Conservation (phyloP, 1,284 basidiomycete genomes). For the Fistulina hepatica region DNA sequence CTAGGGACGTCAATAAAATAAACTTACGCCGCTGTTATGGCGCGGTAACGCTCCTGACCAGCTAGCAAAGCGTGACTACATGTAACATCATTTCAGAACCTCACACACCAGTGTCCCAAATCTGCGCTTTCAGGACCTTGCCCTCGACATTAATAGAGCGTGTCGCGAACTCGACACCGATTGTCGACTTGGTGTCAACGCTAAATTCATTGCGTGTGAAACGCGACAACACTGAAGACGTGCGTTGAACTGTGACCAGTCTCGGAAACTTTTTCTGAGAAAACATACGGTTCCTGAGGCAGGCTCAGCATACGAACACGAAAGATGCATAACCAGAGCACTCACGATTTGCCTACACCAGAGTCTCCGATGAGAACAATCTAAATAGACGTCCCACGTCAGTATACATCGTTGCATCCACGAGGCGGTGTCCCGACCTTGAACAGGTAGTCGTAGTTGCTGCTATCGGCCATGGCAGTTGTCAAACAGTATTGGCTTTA, state of each 20-base stretch:
- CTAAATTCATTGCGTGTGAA: constrained; percentile 90
- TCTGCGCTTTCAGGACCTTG: constrained; percentile 85
- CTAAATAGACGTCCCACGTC: constrained; percentile 26
- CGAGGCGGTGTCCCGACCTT: constrained; percentile 40
- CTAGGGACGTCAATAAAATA: neutral
- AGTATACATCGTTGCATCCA: too few relatives aligned
- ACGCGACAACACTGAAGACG: constrained; percentile 45
- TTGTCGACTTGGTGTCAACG: constrained; percentile 81
- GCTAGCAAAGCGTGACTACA: constrained; percentile 25
- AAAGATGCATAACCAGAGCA: constrained; percentile 12
- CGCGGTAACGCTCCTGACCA: constrained; percentile 83
- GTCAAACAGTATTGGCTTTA: too few relatives aligned
- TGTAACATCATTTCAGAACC: too few relatives aligned
- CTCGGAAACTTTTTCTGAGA: neutral
- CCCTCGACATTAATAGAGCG: constrained; percentile 72
- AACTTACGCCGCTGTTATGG: constrained; percentile 73
- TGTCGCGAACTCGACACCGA: constrained; percentile 86
- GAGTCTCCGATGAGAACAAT: constrained; percentile 84
- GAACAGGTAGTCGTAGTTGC: constrained; percentile 74
- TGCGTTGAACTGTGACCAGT: neutral
- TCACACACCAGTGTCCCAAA: constrained; percentile 75
- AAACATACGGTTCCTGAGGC: constrained; percentile 2
- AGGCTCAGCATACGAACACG: constrained; percentile 17
- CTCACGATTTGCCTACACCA: constrained; percentile 77
- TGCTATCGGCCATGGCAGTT: constrained; percentile 47